Evolutionary conservation across 805 yeast species (phyloP), one percentile per base, ranked within the genome.

Genomic region (Cyberlindnera saturnus): DNA sequence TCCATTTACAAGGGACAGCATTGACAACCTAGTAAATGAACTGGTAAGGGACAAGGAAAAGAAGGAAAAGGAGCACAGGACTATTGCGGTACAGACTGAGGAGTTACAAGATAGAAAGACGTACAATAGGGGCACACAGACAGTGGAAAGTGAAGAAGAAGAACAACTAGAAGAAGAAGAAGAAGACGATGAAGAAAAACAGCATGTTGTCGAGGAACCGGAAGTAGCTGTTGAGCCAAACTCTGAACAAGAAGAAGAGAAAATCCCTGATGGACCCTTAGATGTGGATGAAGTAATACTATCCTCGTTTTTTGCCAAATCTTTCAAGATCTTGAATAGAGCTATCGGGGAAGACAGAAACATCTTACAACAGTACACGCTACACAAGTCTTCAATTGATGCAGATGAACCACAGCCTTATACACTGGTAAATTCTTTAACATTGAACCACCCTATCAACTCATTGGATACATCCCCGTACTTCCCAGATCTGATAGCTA

Each of bases 111-210:
- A 19, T 13, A 17, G 31, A 38, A 48, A 15, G 30, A 47, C 50
- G 10, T 59, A 55, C 41, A 57, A 56, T 37, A 61, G 62, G 36
- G 50, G 56, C 15, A 52, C 59, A n/a, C 63, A 56, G 38, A 51
- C 59, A 4, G 42, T 31, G 14, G 46, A 18, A 5, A 41, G 30
- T 43, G 34, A 38, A 23, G 43, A 19, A 36, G 28, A 11, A 1
- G 34, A 39, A 13, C 17, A 36, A 13, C 20, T 32, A 16, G 14
- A 23, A 11, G 18, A 6, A 33, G 7, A 19, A 41, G 34, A 37
- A 3, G 16, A 43, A 7, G 43, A 44, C 15, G 26, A 34, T 1
- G 45, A 34, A 13, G 33, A 36, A 28, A n/a, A 23, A 17, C 39
- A 42, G 13, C 38, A 39, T 14, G 47, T 18, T 17, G 44, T 36